phyloP scores from a whole-genome alignment of 2,329 filamentous ascomycete species.

The Thermothelomyces thermophilus region DNA sequence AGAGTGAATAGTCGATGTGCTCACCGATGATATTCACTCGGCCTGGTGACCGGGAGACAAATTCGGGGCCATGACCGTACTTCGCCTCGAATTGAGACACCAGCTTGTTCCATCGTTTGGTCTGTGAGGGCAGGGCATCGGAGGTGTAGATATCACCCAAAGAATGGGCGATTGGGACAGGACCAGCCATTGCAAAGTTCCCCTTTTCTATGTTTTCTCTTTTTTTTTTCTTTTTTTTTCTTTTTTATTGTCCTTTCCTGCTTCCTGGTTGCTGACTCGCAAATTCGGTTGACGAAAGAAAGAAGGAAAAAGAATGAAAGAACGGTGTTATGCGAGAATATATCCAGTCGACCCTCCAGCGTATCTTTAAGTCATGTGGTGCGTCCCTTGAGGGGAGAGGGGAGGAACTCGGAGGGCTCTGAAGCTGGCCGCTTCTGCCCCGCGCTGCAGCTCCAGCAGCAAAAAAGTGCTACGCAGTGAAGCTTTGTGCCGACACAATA shows the following conservation, averaged over 20 bases:
- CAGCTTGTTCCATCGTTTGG: slow-evolving; percentile 67
- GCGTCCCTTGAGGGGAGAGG: background rate
- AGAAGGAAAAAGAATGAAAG: background rate
- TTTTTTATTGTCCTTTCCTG: no score
- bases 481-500: no score
- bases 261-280: no score
- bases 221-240: background rate
- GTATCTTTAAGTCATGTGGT: background rate
- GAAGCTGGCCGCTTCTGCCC: background rate
- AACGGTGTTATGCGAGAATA: no score
- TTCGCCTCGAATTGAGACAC: slow-evolving; percentile 61
- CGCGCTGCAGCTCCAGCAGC: background rate
- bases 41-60: slow-evolving; percentile 84
- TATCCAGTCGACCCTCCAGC: background rate
- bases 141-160: slow-evolving; percentile 78
- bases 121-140: slow-evolving; percentile 61
- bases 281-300: no score
- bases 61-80: slow-evolving; percentile 67
- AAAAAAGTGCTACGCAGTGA: background rate
- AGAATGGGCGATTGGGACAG: slow-evolving; percentile 67
- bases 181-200: slow-evolving; percentile 40
- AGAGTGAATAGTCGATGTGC: slow-evolving; percentile 98
- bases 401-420: background rate
- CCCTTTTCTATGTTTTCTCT: background rate
- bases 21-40: slow-evolving; percentile 98